phyloP scores from a whole-genome alignment of 768 basidiomycete species.

The Hericium erinaceus region DNA sequence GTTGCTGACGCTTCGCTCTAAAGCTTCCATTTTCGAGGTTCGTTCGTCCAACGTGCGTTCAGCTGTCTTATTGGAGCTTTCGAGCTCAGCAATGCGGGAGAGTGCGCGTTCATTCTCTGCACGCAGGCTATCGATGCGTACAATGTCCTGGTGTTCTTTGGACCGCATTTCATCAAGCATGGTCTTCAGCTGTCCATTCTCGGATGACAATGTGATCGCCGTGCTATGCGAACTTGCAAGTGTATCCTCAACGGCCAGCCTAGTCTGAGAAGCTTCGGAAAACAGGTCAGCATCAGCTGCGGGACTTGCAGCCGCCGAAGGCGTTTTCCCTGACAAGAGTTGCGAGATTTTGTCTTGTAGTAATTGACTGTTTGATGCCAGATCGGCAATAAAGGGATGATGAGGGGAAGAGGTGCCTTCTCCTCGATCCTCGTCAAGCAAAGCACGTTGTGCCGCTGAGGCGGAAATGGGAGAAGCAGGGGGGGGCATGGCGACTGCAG shows the following conservation, averaged over 20 bases:
- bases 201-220: conserved; percentile 26
- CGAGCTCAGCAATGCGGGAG: conserved; percentile 31
- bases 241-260: too few relatives aligned
- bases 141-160: conserved; percentile 10
- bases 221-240: too few relatives aligned
- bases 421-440: conserved; percentile 24
- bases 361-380: conserved; percentile 27
- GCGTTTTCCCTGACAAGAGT: conserved; percentile 28
- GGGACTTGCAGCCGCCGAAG: background rate
- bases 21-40: conserved; percentile 33
- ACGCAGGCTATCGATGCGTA: conserved; percentile 22
- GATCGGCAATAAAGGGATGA: conserved; percentile 5
- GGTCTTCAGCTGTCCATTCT: conserved; percentile 46
- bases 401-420: conserved; percentile 11
- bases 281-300: too few relatives aligned
- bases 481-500: conserved; percentile 74
- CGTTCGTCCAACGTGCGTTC: conserved; percentile 38
- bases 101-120: conserved; percentile 37
- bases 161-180: conserved; percentile 8
- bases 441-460: conserved; percentile 25
- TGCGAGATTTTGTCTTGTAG: conserved; percentile 42
- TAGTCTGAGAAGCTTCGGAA: too few relatives aligned
- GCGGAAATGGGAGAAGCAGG: conserved; percentile 52
- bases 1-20: conserved; percentile 36
- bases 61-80: conserved; percentile 30